Evolutionary conservation across 345 rosid species (phyloP).

Genomic region (Sapria himalayana): DNA sequence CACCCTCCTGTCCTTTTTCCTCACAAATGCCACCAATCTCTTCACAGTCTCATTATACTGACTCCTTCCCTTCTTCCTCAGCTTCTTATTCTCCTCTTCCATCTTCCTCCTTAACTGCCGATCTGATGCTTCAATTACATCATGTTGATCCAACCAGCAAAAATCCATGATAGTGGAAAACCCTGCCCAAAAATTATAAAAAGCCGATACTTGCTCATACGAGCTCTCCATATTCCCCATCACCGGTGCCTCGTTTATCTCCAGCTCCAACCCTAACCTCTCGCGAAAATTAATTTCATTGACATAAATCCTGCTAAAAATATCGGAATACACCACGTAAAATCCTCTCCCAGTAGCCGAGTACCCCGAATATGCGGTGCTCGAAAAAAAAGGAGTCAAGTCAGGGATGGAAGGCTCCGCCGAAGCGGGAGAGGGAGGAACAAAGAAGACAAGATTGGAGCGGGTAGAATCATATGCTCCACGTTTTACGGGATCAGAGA

Average conservation of each 20-base stretch:
- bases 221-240: constrained; percentile 80
- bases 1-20: constrained; percentile 92
- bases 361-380: constrained; percentile 43
- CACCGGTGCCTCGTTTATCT: constrained; percentile 55
- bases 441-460: constrained; percentile 80
- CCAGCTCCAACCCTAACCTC: constrained; percentile 37
- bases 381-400: constrained; percentile 64
- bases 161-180: constrained; percentile 79
- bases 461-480: constrained; percentile 93
- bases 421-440: constrained; percentile 17
- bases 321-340: constrained; percentile 62
- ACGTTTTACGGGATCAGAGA: constrained; percentile 80
- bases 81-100: constrained; percentile 91
- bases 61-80: constrained; percentile 63
- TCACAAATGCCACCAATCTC: constrained; percentile 59
- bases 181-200: constrained; percentile 70
- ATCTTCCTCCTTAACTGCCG: constrained; percentile 56
- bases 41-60: constrained; percentile 75
- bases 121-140: constrained; percentile 48
- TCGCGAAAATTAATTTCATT: constrained; percentile 43
- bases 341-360: constrained; percentile 60
- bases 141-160: constrained; percentile 66
- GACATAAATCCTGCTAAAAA: constrained; percentile 33
- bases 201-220: constrained; percentile 57
- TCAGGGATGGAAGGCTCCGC: constrained; percentile 34